Percentiles rank a stretch among this genome's conserved stretches.
Conservation (phyloP, 2,329 filamentous ascomycete genomes). For the Lizonia empirigonia region DNA sequence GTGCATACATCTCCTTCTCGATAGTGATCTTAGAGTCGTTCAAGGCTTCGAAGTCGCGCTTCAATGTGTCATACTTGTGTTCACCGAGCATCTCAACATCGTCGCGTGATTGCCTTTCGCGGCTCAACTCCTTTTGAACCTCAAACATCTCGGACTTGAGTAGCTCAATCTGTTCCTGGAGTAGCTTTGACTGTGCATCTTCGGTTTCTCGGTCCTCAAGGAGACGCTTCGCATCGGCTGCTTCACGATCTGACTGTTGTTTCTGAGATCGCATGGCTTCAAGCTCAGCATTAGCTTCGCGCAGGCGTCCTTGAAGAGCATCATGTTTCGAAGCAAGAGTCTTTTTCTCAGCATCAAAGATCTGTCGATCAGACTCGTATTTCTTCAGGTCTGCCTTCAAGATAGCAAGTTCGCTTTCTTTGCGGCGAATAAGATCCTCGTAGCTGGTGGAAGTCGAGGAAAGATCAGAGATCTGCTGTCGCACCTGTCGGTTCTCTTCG, state of each 20-base stretch:
- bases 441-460: slow-evolving; percentile 93
- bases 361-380: slow-evolving; percentile 78
- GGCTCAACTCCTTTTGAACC: slow-evolving; percentile 84
- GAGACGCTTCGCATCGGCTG: slow-evolving; percentile 82
- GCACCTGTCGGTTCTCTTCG: slow-evolving; percentile 80
- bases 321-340: slow-evolving; percentile 77
- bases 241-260: slow-evolving; percentile 82
- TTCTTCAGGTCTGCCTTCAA: slow-evolving; percentile 84
- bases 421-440: slow-evolving; percentile 88
- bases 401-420: slow-evolving; percentile 89
- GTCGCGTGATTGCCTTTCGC: slow-evolving; percentile 90
- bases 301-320: slow-evolving; percentile 74
- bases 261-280: slow-evolving; percentile 86
- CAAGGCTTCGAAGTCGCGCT: slow-evolving; percentile 82
- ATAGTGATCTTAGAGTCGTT: slow-evolving; percentile 97
- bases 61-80: slow-evolving; percentile 81
- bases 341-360: slow-evolving; percentile 78
- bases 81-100: slow-evolving; percentile 90
- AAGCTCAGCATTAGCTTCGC: slow-evolving; percentile 85
- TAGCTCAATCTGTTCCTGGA: slow-evolving; percentile 85
- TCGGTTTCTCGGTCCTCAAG: slow-evolving; percentile 89
- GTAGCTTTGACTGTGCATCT: slow-evolving; percentile 83
- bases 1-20: slow-evolving; percentile 95
- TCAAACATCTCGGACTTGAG: slow-evolving; percentile 85
- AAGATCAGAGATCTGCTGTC: slow-evolving; percentile 83